Conservation (phyloP, 2,329 filamentous ascomycete genomes). For the Diaporthe vexans region DNA sequence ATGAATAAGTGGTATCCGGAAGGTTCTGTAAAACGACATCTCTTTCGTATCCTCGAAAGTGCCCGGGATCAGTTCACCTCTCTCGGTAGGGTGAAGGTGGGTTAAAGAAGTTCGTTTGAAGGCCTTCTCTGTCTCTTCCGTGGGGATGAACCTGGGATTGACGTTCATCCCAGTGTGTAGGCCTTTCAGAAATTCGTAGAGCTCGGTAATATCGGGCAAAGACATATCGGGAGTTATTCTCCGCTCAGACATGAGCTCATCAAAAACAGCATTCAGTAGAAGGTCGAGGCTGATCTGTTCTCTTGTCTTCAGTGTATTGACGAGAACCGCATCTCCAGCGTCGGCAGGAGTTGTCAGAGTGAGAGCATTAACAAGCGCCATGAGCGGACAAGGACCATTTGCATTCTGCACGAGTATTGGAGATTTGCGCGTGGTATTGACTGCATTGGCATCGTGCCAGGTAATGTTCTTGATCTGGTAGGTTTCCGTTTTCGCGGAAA, state of each 20-base stretch:
- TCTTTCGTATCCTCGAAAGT: slow-evolving; percentile 90
- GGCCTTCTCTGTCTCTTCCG: slow-evolving; percentile 59
- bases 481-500: slow-evolving; percentile 75
- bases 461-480: slow-evolving; percentile 94
- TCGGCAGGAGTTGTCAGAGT: slow-evolving; percentile 83
- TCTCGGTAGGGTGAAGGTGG: slow-evolving; percentile 64
- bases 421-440: slow-evolving; percentile 78
- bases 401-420: slow-evolving; percentile 93
- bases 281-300: slow-evolving; percentile 91
- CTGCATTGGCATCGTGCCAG: slow-evolving; percentile 78
- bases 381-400: slow-evolving; percentile 93
- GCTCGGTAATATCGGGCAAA: slow-evolving; percentile 87
- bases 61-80: slow-evolving; percentile 69
- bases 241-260: slow-evolving; percentile 88
- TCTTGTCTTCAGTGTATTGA: slow-evolving; percentile 81
- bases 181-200: slow-evolving; percentile 89
- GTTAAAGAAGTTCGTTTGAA: slow-evolving; percentile 67
- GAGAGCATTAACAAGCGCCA: slow-evolving; percentile 93
- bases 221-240: slow-evolving; percentile 73
- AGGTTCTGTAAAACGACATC: slow-evolving; percentile 92
- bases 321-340: slow-evolving; percentile 74
- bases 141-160: slow-evolving; percentile 87
- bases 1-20: slow-evolving; percentile 89
- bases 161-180: slow-evolving; percentile 98
- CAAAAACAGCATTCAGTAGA: slow-evolving; percentile 89